Evolutionary conservation across 192 early-diverging fungal genomes (phyloP), one percentile per base, ranked within the genome.

Genomic region (Haplosporangium gracile): DNA sequence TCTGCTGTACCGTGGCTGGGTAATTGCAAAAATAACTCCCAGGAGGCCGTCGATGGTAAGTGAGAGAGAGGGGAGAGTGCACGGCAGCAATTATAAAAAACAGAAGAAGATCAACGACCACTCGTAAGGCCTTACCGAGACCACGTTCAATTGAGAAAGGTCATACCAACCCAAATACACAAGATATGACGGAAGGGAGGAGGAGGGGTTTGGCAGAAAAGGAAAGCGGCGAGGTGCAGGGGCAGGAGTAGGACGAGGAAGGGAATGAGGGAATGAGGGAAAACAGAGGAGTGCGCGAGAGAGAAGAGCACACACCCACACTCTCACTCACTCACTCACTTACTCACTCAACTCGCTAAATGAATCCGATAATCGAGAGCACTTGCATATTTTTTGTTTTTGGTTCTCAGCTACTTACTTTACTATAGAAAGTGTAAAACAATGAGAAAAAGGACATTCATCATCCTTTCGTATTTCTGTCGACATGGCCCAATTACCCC

Each of bases 351-450:
- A 32, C 16, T 51, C 8, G 32, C 29, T 32, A 65, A 65, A 65
- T 65, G 60, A 65, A 65, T 65, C 29, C 60, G 60, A 65, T 65
- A 65, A 65, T 32, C n/a, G 26, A 65, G 60, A 65, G 60, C 60
- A 51, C 49, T 51, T 51, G 5, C 18, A 51, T 22, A 16, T 51
- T 51, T 51, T 51, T 15, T 45, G n/a, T 65, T 26, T 57, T 65
- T 65, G 60, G 60, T 65, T 65, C 60, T 65, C 60, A 65, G 60
- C 29, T 65, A 65, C 60, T 65, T 29, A 63, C 26, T 29, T 15
- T 11, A 29, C 9, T 5, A 26, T 2, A 63, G 26, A 63, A 26
- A 63, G 29, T 8, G 57, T 8, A 9, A 20, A 10, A 10, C 5
- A 43, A 43, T 11, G 43, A 45, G 43, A 29, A 32, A 26, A 11